phyloP scores from a whole-genome alignment of 306 rosid species.

The Quercus glauca region DNA sequence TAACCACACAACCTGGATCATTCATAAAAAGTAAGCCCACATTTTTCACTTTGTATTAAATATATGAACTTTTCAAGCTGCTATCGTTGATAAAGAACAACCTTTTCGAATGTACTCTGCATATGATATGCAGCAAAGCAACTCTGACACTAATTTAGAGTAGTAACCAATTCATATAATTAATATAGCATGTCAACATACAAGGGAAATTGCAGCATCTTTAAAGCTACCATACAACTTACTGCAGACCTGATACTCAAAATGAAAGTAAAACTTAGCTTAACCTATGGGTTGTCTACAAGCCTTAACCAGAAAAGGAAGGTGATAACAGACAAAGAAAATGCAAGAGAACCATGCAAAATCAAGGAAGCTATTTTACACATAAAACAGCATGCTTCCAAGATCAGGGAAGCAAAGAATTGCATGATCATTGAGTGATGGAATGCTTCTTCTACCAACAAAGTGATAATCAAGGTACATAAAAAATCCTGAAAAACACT shows the following conservation, averaged over 20 bases:
- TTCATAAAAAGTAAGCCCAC: background rate
- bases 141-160: background rate
- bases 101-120: background rate
- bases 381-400: background rate
- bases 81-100: background rate
- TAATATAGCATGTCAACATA: background rate
- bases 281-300: background rate
- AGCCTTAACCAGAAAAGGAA: background rate
- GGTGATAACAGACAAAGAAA: background rate
- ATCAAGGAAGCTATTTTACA: background rate
- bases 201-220: background rate
- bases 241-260: background rate
- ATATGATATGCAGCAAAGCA: background rate
- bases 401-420: background rate
- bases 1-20: slow-evolving; percentile 4
- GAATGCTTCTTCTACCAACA: background rate
- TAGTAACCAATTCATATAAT: background rate
- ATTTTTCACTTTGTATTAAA: background rate
- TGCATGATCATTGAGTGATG: background rate
- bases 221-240: background rate
- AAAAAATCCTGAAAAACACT: background rate
- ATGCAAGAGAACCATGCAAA: background rate
- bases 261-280: background rate
- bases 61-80: background rate
- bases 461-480: background rate